Conservation (phyloP, 1,284 basidiomycete species). For the Heterobasidion parviporum region DNA sequence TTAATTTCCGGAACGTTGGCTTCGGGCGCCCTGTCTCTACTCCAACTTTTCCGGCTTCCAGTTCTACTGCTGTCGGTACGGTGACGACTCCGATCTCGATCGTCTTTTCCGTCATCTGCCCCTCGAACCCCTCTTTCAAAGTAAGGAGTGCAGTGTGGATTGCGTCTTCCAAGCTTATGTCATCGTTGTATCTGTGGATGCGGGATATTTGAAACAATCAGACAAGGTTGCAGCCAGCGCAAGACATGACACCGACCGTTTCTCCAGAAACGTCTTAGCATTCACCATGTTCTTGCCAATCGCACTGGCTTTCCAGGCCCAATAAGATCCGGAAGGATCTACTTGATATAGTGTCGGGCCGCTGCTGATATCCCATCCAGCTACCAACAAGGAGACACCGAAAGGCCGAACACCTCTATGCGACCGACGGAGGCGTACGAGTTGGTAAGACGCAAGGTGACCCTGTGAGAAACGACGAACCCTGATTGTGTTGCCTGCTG, state of each 20-base stretch:
- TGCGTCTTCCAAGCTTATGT: conserved; percentile 97
- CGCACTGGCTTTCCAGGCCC: conserved; percentile 99
- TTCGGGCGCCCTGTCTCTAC: conserved; percentile 63
- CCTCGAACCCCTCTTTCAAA: conserved; percentile 98
- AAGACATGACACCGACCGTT: conserved; percentile 55
- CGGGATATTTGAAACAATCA: conserved; percentile 14
- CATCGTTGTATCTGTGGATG: conserved; percentile 86
- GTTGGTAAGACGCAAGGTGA: background rate
- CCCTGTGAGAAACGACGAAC: conserved; percentile 34
- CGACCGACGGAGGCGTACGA: background rate
- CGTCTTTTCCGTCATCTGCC: conserved; percentile 99
- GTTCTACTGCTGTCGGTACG: conserved; percentile 72
- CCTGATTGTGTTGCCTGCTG: conserved; percentile 98
- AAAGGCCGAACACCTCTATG: conserved; percentile 94
- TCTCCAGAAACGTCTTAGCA: conserved; percentile 98
- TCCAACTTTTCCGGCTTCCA: conserved; percentile 65
- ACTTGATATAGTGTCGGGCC: conserved; percentile 97
- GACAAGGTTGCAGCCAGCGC: conserved; percentile 12
- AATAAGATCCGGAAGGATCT: conserved; percentile 97
- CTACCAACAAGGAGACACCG: conserved; percentile 93
- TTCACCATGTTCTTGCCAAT: conserved; percentile 99
- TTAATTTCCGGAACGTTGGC: conserved; percentile 88
- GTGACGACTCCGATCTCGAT: conserved; percentile 98
- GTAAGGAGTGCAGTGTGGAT: conserved; percentile 99
- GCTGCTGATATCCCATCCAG: conserved; percentile 89